Evolutionary conservation across 257 asterid species (phyloP), one percentile per base, ranked within the genome.

Genomic region (Haberlea rhodopensis): DNA sequence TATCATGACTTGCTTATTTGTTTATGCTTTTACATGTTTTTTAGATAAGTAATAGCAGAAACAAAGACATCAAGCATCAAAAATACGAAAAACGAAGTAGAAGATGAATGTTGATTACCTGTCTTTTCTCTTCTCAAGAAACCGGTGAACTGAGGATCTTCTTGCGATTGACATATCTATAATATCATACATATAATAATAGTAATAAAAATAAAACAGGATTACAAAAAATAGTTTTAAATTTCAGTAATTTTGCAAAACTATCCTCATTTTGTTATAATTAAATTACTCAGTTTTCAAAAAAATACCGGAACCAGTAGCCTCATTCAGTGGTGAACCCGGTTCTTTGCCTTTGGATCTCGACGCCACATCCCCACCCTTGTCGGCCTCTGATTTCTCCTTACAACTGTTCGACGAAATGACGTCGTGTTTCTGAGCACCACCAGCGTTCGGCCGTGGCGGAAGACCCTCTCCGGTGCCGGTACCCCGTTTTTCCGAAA

Each of bases 81-180:
- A n/a, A n/a, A n/a, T n/a, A n/a, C n/a, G n/a, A n/a, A n/a, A n/a
- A n/a, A n/a, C n/a, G n/a, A n/a, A n/a, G n/a, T n/a, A n/a, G n/a
- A n/a, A n/a, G n/a, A n/a, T n/a, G n/a, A 29, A 29, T 29, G 34
- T 29, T 32, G 53, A 21, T 46, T 54, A 52, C 75, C 68, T 65
- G 9, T 84, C 91, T 78, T 80, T 84, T 60, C 86, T 82, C 85
- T 81, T 84, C 66, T 52, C 86, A 34, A 84, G 84, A 57, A 81
- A 84, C 64, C 90, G 77, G 53, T 84, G 79, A 54, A 84, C 80
- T 3, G 88, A 82, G 8, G 91, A 66, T 62, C 72, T 58, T 53
- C 76, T 71, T 26, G 72, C 76, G 59, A 71, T 71, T 49, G 76
- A 71, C 28, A 71, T 53, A 65, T 65, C 76, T 71, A 51, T 48